A percentile compares a stretch with the other conserved stretches of the same genome.
phyloP scores from a whole-genome alignment of 352 stramenopile genomes.

The Globisporangium heterothallicum region DNA sequence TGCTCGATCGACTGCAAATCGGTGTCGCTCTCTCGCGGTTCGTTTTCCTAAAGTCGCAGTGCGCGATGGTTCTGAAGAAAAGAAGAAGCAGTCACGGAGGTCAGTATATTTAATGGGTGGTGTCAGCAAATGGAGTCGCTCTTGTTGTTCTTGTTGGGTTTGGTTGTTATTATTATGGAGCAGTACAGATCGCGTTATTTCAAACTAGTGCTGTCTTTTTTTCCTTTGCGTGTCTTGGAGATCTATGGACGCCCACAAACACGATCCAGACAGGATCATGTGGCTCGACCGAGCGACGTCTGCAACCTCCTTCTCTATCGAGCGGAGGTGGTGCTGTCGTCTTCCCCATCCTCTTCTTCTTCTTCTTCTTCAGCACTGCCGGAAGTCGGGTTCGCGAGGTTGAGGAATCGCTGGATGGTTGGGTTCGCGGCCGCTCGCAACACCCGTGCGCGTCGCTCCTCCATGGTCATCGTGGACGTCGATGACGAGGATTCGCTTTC shows the following conservation, averaged over 20 bases:
- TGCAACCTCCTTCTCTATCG: neutral
- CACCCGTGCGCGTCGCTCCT: neutral
- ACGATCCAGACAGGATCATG: too few relatives aligned
- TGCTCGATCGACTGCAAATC: constrained; percentile 81
- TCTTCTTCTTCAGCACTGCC: neutral
- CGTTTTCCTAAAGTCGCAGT: constrained; percentile 8
- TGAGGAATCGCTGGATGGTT: neutral
- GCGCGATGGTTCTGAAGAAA: neutral
- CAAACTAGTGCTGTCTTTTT: too few relatives aligned
- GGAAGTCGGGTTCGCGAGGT: neutral
- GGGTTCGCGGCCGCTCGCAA: constrained; percentile 8
- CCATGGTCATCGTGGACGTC: constrained; percentile 4
- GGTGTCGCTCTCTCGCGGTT: constrained; percentile 40
- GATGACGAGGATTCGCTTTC: neutral
- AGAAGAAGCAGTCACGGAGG: neutral
- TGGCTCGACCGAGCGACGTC: too few relatives aligned
- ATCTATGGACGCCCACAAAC: too few relatives aligned
- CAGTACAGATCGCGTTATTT: too few relatives aligned
- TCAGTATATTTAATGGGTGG: constrained; percentile 9
- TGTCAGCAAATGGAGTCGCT: constrained; percentile 7
- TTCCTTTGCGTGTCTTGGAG: too few relatives aligned
- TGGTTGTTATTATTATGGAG: neutral
- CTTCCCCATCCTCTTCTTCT: neutral
- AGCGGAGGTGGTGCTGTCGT: neutral
- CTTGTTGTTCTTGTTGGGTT: neutral